Conservation (phyloP, 768 basidiomycete species). For the Rhodotorula graminis region DNA sequence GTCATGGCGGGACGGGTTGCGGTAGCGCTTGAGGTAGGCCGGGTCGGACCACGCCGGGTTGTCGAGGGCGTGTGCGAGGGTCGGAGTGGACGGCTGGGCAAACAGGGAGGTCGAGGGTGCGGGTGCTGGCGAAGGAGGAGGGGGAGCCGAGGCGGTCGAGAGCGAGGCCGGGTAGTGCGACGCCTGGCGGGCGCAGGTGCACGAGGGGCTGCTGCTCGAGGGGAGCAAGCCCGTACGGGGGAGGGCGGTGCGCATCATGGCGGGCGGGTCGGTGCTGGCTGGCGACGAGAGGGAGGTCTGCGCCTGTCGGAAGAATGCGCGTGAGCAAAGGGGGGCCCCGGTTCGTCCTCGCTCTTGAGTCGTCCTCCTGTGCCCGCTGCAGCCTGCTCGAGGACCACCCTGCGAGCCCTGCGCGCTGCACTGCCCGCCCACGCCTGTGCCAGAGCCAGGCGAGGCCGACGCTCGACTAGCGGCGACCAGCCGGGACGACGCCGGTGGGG, state of each 20-base stretch:
- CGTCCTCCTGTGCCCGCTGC: too few relatives aligned
- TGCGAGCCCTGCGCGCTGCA: too few relatives aligned
- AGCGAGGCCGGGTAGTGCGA: conserved; percentile 13
- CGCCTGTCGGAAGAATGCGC: too few relatives aligned
- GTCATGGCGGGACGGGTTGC: conserved; percentile 24
- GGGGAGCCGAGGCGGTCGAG: neutral
- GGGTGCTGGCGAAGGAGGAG: conserved; percentile 5
- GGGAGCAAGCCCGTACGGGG: neutral
- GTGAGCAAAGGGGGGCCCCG: too few relatives aligned
- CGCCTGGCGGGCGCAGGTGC: conserved; percentile 7
- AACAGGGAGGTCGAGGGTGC: conserved; percentile 1
- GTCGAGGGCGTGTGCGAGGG: neutral
- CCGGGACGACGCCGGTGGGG: too few relatives aligned
- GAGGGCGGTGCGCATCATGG: conserved; percentile 9
- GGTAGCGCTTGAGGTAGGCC: conserved; percentile 24
- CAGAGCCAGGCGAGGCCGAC: too few relatives aligned
- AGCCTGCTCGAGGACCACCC: too few relatives aligned
- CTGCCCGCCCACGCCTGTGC: too few relatives aligned
- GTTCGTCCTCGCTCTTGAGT: too few relatives aligned
- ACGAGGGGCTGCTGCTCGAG: neutral
- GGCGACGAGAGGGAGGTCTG: too few relatives aligned
- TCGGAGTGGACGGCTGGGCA: neutral
- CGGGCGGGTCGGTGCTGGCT: too few relatives aligned
- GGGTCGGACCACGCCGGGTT: conserved; percentile 34
- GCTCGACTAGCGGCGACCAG: too few relatives aligned